Evolutionary conservation across 768 basidiomycete species (phyloP), one percentile per base, ranked within the genome.

Genomic region (Lentinula lateritia): DNA sequence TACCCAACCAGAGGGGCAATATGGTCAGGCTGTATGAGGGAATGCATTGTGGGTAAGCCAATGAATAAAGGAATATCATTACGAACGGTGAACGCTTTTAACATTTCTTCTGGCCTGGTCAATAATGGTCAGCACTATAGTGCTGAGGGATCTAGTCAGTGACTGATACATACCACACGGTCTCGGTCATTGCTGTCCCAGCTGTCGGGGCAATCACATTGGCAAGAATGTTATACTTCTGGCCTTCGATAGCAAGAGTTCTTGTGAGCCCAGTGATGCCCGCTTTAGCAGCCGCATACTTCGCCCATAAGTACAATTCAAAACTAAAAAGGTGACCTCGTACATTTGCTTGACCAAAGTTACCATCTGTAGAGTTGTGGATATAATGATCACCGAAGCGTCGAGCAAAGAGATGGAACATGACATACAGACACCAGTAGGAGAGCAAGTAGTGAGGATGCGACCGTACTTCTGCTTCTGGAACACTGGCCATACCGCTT

Each of bases 401-500:
- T 36, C 50, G 35, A 8, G 61, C 20, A 15, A n/a, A 41, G 5
- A 38, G 16, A 45, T 10, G 6, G 12, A 10, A 1, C 5, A 61
- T n/a, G 1, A 81, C 92, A 68, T 68, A 95, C 93, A 94, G 58
- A 98, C 87, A 62, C 95, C 96, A 54, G 93, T 93, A 70, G 89
- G 88, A 2, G 95, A 98, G 62, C 86, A 83, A n/a, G 95, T 98
- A 35, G 92, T 96, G 57, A 98, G 83, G 68, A 99, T 95, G 48
- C 97, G 87, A 34, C 97, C 97, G 70, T 88, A 97, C 74, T 93
- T 94, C 72, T 98, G 96, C 76, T 94, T 90, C 74, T 91, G 90
- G 84, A 99, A 98, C 66, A 93, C 77, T 0, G 95, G 94, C 97
- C 97, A 99, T 28, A 92, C 89, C 5, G 96, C 97, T 70, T 96